Percentiles rank a stretch among this genome's conserved stretches.
Conservation (phyloP, 257 asterid species). For the Salvia hispanica region DNA sequence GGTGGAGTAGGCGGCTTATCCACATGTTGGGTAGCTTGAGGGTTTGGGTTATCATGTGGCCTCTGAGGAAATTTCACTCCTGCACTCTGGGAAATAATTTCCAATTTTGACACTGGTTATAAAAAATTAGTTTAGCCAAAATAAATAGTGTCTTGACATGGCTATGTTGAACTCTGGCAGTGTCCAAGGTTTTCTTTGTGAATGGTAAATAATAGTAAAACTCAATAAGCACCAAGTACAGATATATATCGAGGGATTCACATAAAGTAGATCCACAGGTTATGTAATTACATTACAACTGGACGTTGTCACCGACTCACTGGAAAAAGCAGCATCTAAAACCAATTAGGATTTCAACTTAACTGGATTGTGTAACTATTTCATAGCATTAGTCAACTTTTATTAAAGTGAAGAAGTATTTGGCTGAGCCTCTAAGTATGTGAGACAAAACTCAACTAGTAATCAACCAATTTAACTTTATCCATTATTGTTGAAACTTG, state of each 20-base stretch:
- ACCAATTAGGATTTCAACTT: slow-evolving; percentile 2
- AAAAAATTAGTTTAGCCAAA: background rate
- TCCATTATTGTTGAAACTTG: background rate
- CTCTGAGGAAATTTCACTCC: slow-evolving; percentile 90
- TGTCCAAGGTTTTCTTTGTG: slow-evolving; percentile 10
- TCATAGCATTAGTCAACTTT: slow-evolving; percentile 3
- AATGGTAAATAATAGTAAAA: background rate
- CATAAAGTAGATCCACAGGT: background rate
- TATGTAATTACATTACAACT: background rate
- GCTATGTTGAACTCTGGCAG: slow-evolving; percentile 5
- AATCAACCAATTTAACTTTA: slow-evolving; percentile 15
- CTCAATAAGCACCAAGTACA: background rate
- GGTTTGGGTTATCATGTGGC: slow-evolving; percentile 46
- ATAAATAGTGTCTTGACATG: slow-evolving; percentile 1
- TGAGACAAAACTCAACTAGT: slow-evolving; percentile 9
- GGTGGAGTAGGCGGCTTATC: slow-evolving; percentile 43
- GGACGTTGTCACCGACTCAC: background rate
- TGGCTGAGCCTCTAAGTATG: background rate
- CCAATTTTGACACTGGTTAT: slow-evolving; percentile 22
- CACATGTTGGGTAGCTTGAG: slow-evolving; percentile 42
- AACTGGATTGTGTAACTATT: background rate
- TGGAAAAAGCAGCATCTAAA: background rate
- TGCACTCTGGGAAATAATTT: slow-evolving; percentile 64
- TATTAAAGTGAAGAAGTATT: background rate
- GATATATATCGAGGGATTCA: slow-evolving; percentile 10